Base-by-base conservation (phyloP, 169 alveolate genomes). In the Eimeria acervulina region DNA sequence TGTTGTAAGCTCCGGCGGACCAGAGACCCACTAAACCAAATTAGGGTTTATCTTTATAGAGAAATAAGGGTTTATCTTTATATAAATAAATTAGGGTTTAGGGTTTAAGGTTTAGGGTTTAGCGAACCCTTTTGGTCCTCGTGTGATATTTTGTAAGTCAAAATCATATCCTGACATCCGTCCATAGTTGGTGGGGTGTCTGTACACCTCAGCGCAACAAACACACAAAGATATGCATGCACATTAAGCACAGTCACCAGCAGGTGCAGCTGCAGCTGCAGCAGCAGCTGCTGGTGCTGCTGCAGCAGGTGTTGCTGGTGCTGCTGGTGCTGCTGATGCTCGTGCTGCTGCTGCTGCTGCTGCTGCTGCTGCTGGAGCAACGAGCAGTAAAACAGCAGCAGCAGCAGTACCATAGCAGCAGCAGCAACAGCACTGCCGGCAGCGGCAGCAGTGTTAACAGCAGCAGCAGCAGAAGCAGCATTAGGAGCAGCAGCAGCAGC, bases 341-440 rank as follows among this genome's bases (percentile, higher is more conserved):
- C 63, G 36, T 78, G 63, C 89, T 78, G 89, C 63, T 78, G 89
- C 63, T 78, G 89, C 68, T 52, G 91, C 40, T 13, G 91, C 74
- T 83, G 91, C 91, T 83, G 76, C 70, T 83, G 91, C 91, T 83
- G 91, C 74, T 83, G 74, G 74, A 42, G 91, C 74, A 47, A 17
- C 74, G 31, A 10, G 74, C 36, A 63, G 3, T n/a, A 6, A 10
- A 2, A 6, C 31, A 33, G 59, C 88, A 7, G 38, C 55, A 31
- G 88, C 61, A 31, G 28, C 61, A 23, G 13, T 12, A 31, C 17
- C 61, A 15, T 61, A 40, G 88, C 88, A 42, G 51, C 31, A 40
- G 88, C 55, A 23, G n/a, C 61, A 31, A 28, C 55, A 23, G 61
- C 88, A 21, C 5, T 31, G 8, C 28, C 38, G n/a, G 61, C 88